Base-by-base conservation (phyloP, 495 filamentous ascomycete species). In the Staphylotrichum tortipilum region DNA sequence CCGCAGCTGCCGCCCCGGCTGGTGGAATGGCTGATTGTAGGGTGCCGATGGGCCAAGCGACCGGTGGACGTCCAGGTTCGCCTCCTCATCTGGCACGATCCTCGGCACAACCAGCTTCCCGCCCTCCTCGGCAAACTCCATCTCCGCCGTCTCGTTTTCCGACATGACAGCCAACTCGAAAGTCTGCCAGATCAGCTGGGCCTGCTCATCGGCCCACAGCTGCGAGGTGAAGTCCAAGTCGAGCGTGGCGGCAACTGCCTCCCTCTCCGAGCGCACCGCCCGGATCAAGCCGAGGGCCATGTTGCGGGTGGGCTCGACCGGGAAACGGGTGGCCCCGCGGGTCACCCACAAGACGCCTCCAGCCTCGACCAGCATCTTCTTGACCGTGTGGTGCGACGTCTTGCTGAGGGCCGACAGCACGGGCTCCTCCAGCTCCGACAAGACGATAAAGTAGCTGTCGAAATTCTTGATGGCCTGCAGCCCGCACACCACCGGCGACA, bases 311-410 rank as follows among this genome's bases (percentile, higher is more conserved):
- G 71, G 69, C 2, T 52, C 59, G 10, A 53, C 62, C 24, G 61
- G 48, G 47, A 64, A 61, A 11, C 63, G 62, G 4, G 57, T 66
- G n/a, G 68, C 68, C 14, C 70, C 67, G 17, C 58, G 62, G 23
- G 68, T 71, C 11, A 71, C 64, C 68, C 68, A 71, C 29, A 73
- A 22, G 17, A 73, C 43, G 2, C 69, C 67, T 0, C 54, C 48
- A 0, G 67, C 52, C 17, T n/a, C 42, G 15, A 63, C 66, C 28
- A 79, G 54, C 1, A 72, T 61, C 6, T 60, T 57, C 21, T 68
- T 58, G 29, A 79, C 49, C 30, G n/a, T n/a, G n/a, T n/a, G 64
- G 50, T 23, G 60, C 53, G 19, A 75, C 61, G 15, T 61, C 8
- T 58, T 37, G 29, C 46, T 41, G 28, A 62, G 43, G 51, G 67